Base-by-base conservation (phyloP, 2,329 filamentous ascomycete genomes). In the Fusarium tupiense region DNA sequence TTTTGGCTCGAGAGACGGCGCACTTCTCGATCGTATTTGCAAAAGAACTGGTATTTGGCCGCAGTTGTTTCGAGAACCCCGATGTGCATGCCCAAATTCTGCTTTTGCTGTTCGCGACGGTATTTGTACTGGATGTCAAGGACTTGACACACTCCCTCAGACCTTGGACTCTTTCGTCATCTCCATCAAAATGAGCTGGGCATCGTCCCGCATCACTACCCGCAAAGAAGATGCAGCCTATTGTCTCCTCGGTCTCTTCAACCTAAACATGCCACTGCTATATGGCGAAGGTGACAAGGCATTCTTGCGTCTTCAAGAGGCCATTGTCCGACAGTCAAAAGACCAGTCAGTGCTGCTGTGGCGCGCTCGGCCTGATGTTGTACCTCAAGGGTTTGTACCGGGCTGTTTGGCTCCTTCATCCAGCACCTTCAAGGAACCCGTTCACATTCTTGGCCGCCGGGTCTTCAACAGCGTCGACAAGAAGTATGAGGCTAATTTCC, bases 171-270 rank as follows among this genome's bases (percentile, higher is more conserved):
- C 71, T 1, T 78, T 78, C 43, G 61, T 76, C 11, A 72, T 78
- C 17, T 76, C 75, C 5, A 57, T 77, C 29, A 78, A 79, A 38
- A 73, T 81, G 74, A 76, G 69, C 35, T 81, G 79, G 79, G 79
- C 78, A 12, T 70, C 78, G 2, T 64, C 67, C 9, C 73, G 80
- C 20, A 41, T 72, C 22, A 80, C 79, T 0, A 76, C 78, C 2
- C 71, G 77, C 24, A 74, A 75, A 40, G 80, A 81, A 50, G 80
- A 81, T 52, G 70, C 78, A 24, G 80, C 80, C 11, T 81, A 81
- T 44, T 80, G 75, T n/a, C 74, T 81, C 13, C 68, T 81, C 31
- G 80, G 80, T 6, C 60, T 80, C 12, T 81, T 81, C 54, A 72
- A 72, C 35, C 63, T 81, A 43, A 80, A 80, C 58, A 78, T 81